A percentile compares a stretch with the other conserved stretches of the same genome.
Conservation (phyloP, 352 stramenopile genomes). For the Globisporangium recalcitrans region DNA sequence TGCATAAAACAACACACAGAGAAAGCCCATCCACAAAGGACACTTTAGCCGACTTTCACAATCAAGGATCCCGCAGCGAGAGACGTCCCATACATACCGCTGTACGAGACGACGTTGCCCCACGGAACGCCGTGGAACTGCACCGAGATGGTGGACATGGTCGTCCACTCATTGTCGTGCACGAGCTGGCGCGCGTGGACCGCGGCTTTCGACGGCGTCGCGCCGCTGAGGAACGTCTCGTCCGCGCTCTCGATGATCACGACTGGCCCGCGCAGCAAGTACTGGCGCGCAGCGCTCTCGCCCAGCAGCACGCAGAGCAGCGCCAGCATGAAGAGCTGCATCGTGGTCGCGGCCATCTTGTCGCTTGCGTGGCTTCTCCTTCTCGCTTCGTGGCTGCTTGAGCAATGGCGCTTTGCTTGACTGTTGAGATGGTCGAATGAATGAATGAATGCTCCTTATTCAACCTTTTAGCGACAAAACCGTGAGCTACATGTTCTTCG, state of each 20-base stretch:
- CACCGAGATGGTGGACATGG: conserved; percentile 55
- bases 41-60: neutral
- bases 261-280: conserved; percentile 1
- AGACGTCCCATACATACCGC: conserved; percentile 24
- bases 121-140: conserved; percentile 51
- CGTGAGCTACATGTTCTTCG: conserved; percentile 3
- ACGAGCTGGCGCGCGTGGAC: conserved; percentile 58
- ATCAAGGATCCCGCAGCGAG: neutral
- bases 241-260: conserved; percentile 9
- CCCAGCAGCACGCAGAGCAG: conserved; percentile 5
- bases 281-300: conserved; percentile 11
- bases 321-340: conserved; percentile 16
- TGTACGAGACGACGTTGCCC: conserved; percentile 61
- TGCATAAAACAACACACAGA: conserved; percentile 10
- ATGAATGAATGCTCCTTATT: too few relatives aligned
- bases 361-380: neutral
- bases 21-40: neutral
- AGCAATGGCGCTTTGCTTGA: neutral
- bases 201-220: conserved; percentile 18
- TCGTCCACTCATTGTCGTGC: conserved; percentile 60
- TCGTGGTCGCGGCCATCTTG: conserved; percentile 6
- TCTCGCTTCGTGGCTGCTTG: neutral
- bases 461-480: neutral
- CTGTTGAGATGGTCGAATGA: neutral
- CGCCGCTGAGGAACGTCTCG: neutral